phyloP scores from a whole-genome alignment of 345 rosid species.

The Clausena lansium region DNA sequence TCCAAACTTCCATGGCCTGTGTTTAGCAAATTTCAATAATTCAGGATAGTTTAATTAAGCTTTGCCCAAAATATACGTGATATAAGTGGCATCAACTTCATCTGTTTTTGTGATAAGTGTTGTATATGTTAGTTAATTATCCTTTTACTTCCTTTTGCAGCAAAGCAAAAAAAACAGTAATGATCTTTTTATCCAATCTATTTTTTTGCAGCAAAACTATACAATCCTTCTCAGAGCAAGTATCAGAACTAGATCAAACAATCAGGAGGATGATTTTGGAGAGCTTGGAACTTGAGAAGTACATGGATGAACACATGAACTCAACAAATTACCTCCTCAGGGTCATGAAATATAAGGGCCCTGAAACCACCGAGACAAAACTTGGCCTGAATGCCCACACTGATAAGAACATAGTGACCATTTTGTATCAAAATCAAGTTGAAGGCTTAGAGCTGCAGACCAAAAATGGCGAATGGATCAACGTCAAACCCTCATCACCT shows the following conservation, averaged over 20 bases:
- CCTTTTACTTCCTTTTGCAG: neutral
- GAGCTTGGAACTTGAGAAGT: constrained; percentile 42
- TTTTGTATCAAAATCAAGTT: constrained; percentile 60
- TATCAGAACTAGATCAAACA: constrained; percentile 36
- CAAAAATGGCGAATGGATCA: constrained; percentile 54
- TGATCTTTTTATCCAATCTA: neutral
- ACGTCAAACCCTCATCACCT: constrained; percentile 46
- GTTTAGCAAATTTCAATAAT: neutral
- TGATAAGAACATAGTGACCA: constrained; percentile 59
- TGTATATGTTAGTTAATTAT: neutral
- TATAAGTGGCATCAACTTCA: neutral
- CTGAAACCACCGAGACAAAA: constrained; percentile 43
- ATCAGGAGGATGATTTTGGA: constrained; percentile 41
- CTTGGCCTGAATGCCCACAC: constrained; percentile 50
- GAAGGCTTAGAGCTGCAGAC: constrained; percentile 49
- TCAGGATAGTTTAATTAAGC: neutral
- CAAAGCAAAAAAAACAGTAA: neutral
- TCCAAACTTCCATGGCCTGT: neutral
- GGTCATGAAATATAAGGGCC: constrained; percentile 57
- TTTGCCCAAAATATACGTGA: too few species aligned
- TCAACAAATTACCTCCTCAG: constrained; percentile 58
- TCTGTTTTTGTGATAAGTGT: neutral
- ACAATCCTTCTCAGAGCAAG: constrained; percentile 27
- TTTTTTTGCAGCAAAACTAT: constrained; percentile 34
- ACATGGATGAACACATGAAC: constrained; percentile 57